These are phyloP conservation scores for Endocarpon pusillum DNA, from an alignment of 495 filamentous ascomycete species.

Conservation along the genomic window DNA sequence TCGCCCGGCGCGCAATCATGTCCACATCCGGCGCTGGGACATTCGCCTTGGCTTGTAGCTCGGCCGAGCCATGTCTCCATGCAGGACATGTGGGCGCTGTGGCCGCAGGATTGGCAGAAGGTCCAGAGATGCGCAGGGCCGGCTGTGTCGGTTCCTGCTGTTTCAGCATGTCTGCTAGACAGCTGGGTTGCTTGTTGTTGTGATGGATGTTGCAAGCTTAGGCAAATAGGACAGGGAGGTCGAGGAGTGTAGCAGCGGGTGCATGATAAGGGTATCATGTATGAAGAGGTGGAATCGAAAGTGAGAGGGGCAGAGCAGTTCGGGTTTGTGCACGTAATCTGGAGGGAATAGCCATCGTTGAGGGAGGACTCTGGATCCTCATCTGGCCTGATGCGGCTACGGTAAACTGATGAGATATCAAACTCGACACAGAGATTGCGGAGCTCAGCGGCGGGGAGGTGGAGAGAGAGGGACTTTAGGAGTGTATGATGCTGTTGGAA, in stretches of 20 bases:
- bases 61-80: conserved; percentile 48
- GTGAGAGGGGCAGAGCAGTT: not conserved
- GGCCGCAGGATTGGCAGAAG: conserved; percentile 58
- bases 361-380: not conserved
- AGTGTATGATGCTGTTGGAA: conserved; percentile 48
- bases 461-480: conserved; percentile 44
- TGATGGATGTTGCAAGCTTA: conserved; percentile 27
- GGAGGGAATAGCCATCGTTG: conserved; percentile 19
- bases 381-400: conserved; percentile 32
- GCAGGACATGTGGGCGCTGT: conserved; percentile 57
- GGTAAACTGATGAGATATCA: conserved; percentile 40
- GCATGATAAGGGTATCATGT: conserved; percentile 33
- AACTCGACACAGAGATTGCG: conserved; percentile 43
- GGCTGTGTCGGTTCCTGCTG: conserved; percentile 11
- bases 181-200: conserved; percentile 29
- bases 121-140: conserved; percentile 36
- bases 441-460: conserved; percentile 48
- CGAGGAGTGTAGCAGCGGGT: conserved; percentile 27
- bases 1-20: conserved; percentile 54
- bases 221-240: conserved; percentile 28
- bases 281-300: conserved; percentile 15
- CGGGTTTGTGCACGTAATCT: conserved; percentile 26
- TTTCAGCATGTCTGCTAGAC: conserved; percentile 12
- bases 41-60: conserved; percentile 47
- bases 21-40: conserved; percentile 53